Conservation (phyloP, 768 basidiomycete species). For the Tubosaeta sp. region DNA sequence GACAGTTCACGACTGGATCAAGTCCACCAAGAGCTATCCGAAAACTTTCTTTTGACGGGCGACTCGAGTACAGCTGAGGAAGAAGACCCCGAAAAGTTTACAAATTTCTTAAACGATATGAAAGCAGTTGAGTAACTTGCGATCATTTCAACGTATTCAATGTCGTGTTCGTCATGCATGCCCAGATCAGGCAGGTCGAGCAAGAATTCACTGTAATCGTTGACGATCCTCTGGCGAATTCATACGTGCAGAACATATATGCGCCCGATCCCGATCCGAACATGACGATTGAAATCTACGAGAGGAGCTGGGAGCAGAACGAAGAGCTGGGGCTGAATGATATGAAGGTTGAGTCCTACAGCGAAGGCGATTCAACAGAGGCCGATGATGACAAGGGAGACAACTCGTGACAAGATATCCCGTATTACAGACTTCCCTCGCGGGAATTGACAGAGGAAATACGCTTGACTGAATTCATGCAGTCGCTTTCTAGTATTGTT, state of each 20-base stretch:
- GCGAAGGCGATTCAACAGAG: conserved; percentile 9
- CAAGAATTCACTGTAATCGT: conserved; percentile 87
- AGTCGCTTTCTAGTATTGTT: too few species aligned
- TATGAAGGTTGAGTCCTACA: conserved; percentile 64
- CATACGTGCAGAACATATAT: conserved; percentile 94
- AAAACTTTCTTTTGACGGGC: conserved; percentile 76
- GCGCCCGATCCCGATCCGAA: conserved; percentile 97
- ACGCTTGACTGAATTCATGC: too few species aligned
- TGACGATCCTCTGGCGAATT: conserved; percentile 94
- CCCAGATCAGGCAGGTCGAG: conserved; percentile 71
- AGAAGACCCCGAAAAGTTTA: conserved; percentile 58
- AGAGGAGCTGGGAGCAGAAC: conserved; percentile 85
- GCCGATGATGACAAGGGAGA: not conserved
- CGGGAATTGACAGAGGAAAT: too few species aligned
- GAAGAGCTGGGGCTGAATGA: conserved; percentile 93
- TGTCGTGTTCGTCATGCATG: conserved; percentile 1
- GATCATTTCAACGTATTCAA: not conserved
- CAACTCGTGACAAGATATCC: conserved; percentile 1
- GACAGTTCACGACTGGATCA: conserved; percentile 97
- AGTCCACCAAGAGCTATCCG: conserved; percentile 90
- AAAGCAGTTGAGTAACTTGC: conserved; percentile 62
- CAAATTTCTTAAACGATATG: conserved; percentile 68
- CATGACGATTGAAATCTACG: conserved; percentile 80
- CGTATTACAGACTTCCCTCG: too few species aligned
- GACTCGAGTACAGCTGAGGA: conserved; percentile 46